Conservation (phyloP, 345 rosid genomes). For the Melaleuca alternifolia region DNA sequence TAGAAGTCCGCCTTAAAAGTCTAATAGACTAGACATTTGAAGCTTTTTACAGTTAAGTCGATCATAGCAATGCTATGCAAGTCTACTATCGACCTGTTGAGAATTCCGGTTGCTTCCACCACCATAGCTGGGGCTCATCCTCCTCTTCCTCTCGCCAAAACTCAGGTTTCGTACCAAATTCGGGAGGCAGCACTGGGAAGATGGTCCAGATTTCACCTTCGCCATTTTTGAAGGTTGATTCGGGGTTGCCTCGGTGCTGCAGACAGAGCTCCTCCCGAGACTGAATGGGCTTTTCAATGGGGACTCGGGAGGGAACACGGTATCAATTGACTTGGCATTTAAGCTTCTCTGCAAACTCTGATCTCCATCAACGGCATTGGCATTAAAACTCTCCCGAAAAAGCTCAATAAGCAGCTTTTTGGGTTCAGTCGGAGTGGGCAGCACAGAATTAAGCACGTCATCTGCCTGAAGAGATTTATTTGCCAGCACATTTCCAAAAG, state of each 20-base stretch:
- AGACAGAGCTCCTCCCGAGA: constrained; percentile 4
- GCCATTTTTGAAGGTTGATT: background rate
- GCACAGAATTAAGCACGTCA: background rate
- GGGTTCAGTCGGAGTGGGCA: constrained; percentile 13
- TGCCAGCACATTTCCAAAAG: background rate
- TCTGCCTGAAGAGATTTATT: constrained; percentile 4
- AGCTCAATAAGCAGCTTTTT: constrained; percentile 53
- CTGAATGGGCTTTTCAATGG: constrained; percentile 6
- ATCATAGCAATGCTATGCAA: background rate
- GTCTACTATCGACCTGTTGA: background rate
- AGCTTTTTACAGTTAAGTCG: background rate
- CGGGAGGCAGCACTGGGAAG: constrained; percentile 39
- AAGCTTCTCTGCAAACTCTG: background rate
- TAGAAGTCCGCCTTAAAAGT: background rate
- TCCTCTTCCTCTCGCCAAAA: constrained; percentile 32
- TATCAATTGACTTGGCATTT: constrained; percentile 2
- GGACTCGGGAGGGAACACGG: constrained; percentile 4
- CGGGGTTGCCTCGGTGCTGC: constrained; percentile 8
- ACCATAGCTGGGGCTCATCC: constrained; percentile 7
- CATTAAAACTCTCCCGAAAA: constrained; percentile 32
- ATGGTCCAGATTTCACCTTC: constrained; percentile 18
- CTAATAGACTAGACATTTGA: background rate
- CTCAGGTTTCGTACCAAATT: constrained; percentile 30
- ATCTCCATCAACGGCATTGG: background rate
- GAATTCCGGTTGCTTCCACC: background rate